Base-by-base conservation (phyloP, 495 filamentous ascomycete species). In the Talaromyces nanjingensis region DNA sequence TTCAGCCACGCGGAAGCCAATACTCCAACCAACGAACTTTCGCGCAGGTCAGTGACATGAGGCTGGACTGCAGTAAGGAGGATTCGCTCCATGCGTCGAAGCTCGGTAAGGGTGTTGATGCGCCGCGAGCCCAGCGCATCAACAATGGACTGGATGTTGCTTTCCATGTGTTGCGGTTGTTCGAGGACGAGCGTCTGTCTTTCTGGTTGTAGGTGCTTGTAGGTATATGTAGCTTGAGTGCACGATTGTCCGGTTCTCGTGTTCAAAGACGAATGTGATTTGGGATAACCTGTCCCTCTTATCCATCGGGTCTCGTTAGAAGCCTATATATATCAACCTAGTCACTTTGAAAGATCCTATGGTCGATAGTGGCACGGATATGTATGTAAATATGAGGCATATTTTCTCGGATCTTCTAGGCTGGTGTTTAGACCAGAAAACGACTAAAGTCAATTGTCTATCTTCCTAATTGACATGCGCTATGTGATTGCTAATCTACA, bases 1-100 rank as follows among this genome's bases (percentile, higher is more conserved):
- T 91, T 81, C 11, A 81, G 76, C 87, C 89, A 92, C 4, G 89
- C 89, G 4, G 79, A 72, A 3, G 87, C 89, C 86, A 92, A 87
- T 9, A 87, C 86, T 37, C 83, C 81, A 18, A 80, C 80, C 54
- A 90, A 83, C 60, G 87, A 84, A 11, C 77, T 75, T 39, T 75
- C 72, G 47, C 82, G 78, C 64, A 84, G 75, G 22, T 75, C 69
- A 2, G 84, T 81, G 27, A 18, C 31, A 33, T 22, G 25, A 14
- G 14, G 25, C 64, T 86, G 76, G 18, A 74, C 69, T 2, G 86
- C 81, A 2, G 42, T 7, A 25, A 62, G 20, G 45, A 88, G 84
- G 16, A 85, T 76, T 25, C 84, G 84, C 72, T 92, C 89, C 68
- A 91, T 87, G 7, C 88, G 87, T 67, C 89, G 86, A 22, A 92